Base-by-base conservation (phyloP, 2,329 filamentous ascomycete species). In the Penicillium oxalicum region DNA sequence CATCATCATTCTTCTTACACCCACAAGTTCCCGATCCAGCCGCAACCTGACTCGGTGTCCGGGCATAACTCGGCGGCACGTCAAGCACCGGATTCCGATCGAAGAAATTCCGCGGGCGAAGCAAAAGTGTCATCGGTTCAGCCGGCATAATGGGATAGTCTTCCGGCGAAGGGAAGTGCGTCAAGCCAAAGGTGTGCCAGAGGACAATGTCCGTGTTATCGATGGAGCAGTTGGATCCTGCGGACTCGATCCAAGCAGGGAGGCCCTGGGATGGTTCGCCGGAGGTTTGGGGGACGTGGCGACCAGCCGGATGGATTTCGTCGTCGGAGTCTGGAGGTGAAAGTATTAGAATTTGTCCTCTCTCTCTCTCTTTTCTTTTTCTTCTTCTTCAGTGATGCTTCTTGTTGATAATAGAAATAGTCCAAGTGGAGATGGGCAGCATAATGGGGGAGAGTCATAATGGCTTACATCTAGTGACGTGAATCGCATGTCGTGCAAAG, bases 111-210 rank as follows among this genome's bases (percentile, higher is more conserved):
- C 88, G 74, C 3, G 89, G 89, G 29, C 88, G 75, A 36, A 94
- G 74, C 33, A 94, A 76, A 58, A 95, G 73, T 1, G 82, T 88
- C 79, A 95, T 91, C 0, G 88, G 87, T 74, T 91, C 87, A 0
- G 81, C 86, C 0, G 89, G 89, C 90, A 95, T 95, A 59, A 95
- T 77, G 28, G 91, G 91, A 74, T 88, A 95, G 69, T 95, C 91
- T 65, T 96, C 91, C 0, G 90, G 89, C 0, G 87, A 75, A 0
- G 91, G 90, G 74, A 95, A 91, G 66, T 95, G 91, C 0, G 86
- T 91, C 33, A 95, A 77, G 33, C 91, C 91, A 62, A 95, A 96
- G 0, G 89, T 95, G 71, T 95, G 90, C 90, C 90, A 96, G 12
- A 95, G 79, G 1, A 96, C 90, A 28, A 95, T 73, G 65, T 96